These are phyloP conservation scores for Neocallimastix lanati DNA, from an alignment of 192 early-diverging fungal genomes.

Conservation along the genomic window DNA sequence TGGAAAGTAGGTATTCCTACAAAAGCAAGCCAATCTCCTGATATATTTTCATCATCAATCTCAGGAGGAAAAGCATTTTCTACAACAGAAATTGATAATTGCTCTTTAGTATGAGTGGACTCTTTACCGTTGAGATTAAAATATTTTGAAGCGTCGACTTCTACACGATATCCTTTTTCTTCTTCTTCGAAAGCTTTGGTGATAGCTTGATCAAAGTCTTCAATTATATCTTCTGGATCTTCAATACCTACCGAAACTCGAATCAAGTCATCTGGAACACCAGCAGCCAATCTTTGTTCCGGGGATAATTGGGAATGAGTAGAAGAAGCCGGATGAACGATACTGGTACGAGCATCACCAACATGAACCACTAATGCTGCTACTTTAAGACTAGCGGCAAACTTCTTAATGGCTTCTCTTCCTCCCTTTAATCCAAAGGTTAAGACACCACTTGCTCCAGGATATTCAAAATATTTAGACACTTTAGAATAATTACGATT, in stretches of 20 bases:
- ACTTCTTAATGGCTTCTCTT: background rate
- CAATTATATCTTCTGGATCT: background rate
- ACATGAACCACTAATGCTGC: background rate
- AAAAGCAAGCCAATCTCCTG: background rate
- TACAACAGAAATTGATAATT: background rate
- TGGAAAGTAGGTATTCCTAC: background rate
- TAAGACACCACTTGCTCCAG: background rate
- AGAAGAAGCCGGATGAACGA: background rate
- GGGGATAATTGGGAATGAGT: background rate
- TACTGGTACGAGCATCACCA: background rate
- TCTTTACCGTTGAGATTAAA: background rate
- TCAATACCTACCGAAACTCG: background rate
- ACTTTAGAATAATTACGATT: background rate
- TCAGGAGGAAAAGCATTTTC: background rate
- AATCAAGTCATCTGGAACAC: background rate
- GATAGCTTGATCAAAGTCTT: constrained; percentile 1
- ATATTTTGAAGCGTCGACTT: background rate
- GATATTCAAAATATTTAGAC: background rate
- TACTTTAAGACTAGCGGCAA: background rate
- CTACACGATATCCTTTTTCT: no score
- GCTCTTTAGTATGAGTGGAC: background rate
- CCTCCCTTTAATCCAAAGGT: background rate
- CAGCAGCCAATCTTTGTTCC: background rate
- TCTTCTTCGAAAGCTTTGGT: background rate
- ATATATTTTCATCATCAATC: background rate